Evolutionary conservation across 257 asterid species (phyloP), one percentile per base, ranked within the genome.

Genomic region (Euphrasia confusa): DNA sequence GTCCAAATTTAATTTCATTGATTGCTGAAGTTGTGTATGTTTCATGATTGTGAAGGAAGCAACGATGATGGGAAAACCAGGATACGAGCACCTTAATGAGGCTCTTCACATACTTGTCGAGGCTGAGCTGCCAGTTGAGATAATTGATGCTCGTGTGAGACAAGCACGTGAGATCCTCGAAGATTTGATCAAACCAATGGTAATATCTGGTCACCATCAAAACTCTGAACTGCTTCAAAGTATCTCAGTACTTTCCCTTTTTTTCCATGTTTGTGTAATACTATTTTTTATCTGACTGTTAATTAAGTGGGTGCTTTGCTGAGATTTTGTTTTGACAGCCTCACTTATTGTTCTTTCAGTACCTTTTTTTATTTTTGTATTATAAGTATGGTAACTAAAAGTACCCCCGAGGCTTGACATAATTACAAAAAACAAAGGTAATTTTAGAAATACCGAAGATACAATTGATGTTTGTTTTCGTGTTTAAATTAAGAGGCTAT

Each of bases 121-220:
- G 75, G 89, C 89, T 10, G 91, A 86, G 70, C 71, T 86, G 62
- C 89, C 95, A 10, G 82, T 83, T 63, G 95, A 86, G 78, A 75
- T 81, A 67, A 79, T 86, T 37, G 90, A 86, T 73, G 78, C 84
- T 62, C 95, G 80, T 63, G 79, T 86, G 42, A 64, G 73, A 79
- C 95, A 83, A 74, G 88, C 91, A 3, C 88, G 82, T 17, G 87
- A 83, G 70, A 79, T 86, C 53, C 78, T 83, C 17, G 84, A 79
- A 78, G 95, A 86, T 69, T 76, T 86, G 64, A 85, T 85, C 48
- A 83, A 74, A 79, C 94, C 94, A 50, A 73, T 85, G 88, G 94
- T 85, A 80, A 56, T 2, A 58, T 53, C 7, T 17, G 17, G 15
- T 63, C 60, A 63, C 64, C 64, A 55, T 30, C 56, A 1, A 17